phyloP scores from a whole-genome alignment of 1,284 basidiomycete genomes.

The Ganoderma meredithae region DNA sequence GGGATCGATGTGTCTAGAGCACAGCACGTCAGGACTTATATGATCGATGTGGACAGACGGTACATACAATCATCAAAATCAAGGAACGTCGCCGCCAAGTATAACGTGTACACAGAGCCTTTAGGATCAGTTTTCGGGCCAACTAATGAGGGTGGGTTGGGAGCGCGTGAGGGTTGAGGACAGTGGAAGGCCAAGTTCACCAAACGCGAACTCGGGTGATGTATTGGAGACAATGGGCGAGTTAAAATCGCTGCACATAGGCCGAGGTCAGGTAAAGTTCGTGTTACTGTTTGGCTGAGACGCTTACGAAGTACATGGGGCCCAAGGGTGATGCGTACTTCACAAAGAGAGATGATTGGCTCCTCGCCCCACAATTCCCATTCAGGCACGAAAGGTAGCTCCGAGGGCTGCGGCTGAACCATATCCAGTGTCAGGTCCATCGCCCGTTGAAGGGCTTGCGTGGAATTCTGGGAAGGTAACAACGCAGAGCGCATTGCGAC shows the following conservation, averaged over 20 bases:
- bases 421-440: constrained; percentile 56
- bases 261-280: constrained; percentile 17
- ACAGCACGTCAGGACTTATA: background rate
- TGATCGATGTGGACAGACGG: background rate
- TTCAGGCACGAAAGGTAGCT: constrained; percentile 48
- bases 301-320: constrained; percentile 34
- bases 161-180: constrained; percentile 40
- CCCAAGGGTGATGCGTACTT: constrained; percentile 59
- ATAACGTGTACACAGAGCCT: constrained; percentile 42
- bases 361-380: constrained; percentile 74
- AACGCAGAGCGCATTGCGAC: constrained; percentile 66
- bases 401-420: constrained; percentile 36
- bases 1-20: constrained; percentile 37
- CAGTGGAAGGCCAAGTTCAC: constrained; percentile 56
- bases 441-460: constrained; percentile 43
- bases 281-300: constrained; percentile 44
- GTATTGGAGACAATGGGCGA: constrained; percentile 54
- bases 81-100: constrained; percentile 60
- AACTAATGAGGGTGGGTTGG: constrained; percentile 34
- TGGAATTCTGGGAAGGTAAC: constrained; percentile 34
- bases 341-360: constrained; percentile 64
- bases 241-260: constrained; percentile 48
- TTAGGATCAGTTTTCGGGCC: constrained; percentile 28
- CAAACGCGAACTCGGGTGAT: constrained; percentile 47
- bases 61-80: constrained; percentile 68